These are phyloP conservation scores for Oryza coarctata DNA, from an alignment of 176 grass and related monocot species.

Conservation along the genomic window DNA sequence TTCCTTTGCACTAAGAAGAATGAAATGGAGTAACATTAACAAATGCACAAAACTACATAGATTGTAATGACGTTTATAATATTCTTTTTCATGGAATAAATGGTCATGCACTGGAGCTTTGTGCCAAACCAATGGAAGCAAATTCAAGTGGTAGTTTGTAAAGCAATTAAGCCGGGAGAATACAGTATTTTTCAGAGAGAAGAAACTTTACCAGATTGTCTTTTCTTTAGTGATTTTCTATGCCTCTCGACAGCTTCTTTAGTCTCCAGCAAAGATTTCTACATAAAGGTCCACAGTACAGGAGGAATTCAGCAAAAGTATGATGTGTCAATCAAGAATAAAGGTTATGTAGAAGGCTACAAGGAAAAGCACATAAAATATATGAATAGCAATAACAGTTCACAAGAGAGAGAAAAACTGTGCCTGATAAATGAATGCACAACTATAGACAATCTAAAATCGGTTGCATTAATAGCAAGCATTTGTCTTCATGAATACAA, in stretches of 20 bases:
- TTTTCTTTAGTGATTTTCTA: slow-evolving; percentile 95
- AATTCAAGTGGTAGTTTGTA: slow-evolving; percentile 2
- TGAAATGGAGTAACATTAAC: not conserved
- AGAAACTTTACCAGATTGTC: slow-evolving; percentile 65
- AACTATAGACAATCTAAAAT: not conserved
- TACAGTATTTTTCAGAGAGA: not conserved
- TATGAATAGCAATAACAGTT: slow-evolving; percentile 8
- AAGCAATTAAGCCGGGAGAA: slow-evolving; percentile 10
- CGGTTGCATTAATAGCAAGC: not conserved
- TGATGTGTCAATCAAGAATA: not conserved
- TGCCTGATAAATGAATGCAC: not conserved
- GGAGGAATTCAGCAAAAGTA: slow-evolving; percentile 39
- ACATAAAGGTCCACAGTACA: slow-evolving; percentile 40
- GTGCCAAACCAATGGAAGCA: slow-evolving; percentile 16
- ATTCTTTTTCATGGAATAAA: slow-evolving; percentile 4
- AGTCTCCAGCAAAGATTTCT: slow-evolving; percentile 96
- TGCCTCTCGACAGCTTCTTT: slow-evolving; percentile 93
- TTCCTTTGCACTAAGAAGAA: slow-evolving; percentile 26
- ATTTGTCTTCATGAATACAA: not conserved
- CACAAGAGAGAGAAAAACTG: not conserved
- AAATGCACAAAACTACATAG: slow-evolving; percentile 16
- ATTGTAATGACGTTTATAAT: not conserved
- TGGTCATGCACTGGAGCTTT: not conserved
- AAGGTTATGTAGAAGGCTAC: slow-evolving; percentile 24
- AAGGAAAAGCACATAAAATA: slow-evolving; percentile 32